Percentiles rank a stretch among this genome's conserved stretches.
phyloP scores from a whole-genome alignment of 306 rosid genomes.

The Sophora flavescens region DNA sequence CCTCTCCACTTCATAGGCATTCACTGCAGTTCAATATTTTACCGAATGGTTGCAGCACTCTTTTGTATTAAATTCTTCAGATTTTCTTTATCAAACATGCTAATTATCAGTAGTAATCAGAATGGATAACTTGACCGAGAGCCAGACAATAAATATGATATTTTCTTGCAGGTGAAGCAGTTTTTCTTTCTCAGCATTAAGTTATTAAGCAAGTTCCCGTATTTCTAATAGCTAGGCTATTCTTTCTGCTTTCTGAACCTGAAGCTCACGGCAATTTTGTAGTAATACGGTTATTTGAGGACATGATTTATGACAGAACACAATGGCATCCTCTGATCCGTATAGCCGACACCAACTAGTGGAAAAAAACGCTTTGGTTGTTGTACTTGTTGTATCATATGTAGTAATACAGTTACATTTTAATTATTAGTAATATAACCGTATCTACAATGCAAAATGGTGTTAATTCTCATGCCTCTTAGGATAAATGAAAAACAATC shows the following conservation, averaged over 20 bases:
- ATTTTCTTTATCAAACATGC: not conserved
- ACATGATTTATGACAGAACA: no score
- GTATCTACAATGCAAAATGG: not conserved
- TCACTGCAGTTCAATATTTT: constrained; percentile 1
- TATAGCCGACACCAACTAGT: no score
- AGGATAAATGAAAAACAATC: not conserved
- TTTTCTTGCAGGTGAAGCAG: not conserved
- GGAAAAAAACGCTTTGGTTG: no score
- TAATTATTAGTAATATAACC: not conserved
- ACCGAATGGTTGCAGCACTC: not conserved
- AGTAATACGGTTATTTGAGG: not conserved
- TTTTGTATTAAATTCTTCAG: not conserved
- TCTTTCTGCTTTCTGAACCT: not conserved
- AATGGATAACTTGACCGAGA: not conserved
- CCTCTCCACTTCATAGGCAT: constrained; percentile 14
- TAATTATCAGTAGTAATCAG: not conserved
- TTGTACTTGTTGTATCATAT: no score
- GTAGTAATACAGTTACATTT: not conserved
- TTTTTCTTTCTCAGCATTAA: not conserved
- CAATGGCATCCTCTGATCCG: no score
- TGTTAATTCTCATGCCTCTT: constrained; percentile 6
- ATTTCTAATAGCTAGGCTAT: not conserved
- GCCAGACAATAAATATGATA: not conserved
- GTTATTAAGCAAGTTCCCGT: not conserved
- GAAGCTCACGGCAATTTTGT: not conserved